Base-by-base conservation (phyloP, 352 stramenopile species). In the Salisapilia sapeloensis region DNA sequence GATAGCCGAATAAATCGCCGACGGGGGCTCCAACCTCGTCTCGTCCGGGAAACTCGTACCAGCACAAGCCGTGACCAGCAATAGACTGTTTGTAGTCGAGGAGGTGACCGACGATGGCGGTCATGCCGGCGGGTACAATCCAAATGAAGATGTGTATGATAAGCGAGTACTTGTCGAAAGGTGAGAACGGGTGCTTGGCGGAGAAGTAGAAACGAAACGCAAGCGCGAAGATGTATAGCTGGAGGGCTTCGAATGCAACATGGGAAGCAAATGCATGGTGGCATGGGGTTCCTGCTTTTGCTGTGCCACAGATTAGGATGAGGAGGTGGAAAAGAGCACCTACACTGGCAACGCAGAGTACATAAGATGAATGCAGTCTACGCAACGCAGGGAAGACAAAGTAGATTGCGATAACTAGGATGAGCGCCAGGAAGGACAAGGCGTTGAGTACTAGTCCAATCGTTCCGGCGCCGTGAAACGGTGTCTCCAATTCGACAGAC, bases 171-270 rank as follows among this genome's bases (percentile, higher is more conserved):
- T 57, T 78, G 27, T 61, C 49, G n/a, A 66, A 71, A 24, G 64
- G 81, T 21, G 54, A 55, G 43, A 92, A 92, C 34, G 76, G 76
- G 42, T 78, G 84, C 53, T 84, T 82, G 61, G 70, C 89, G 23
- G 67, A 83, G 48, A 80, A 83, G 53, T 89, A 89, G 26, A 84
- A 80, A 49, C 84, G 63, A 49, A 82, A 83, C 28, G 74, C 74
- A 30, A 92, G 56, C 21, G 65, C 64, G 40, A 83, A 86, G 37
- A 89, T 75, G 50, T 87, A 92, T 10, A 89, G 56, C 33, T 92
- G 72, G 25, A 85, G 65, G 4, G 58, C 70, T 15, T 89, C 42
- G 30, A 92, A 53, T 40, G 63, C 57, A 11, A 85, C 40, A 40
- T 92, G 74, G 1, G 74, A 49, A 25, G 82, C 35, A 12, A 63